Evolutionary conservation across 163 green algal genomes (phyloP).

Genomic region (Chlamydomonas reinhardtii): DNA sequence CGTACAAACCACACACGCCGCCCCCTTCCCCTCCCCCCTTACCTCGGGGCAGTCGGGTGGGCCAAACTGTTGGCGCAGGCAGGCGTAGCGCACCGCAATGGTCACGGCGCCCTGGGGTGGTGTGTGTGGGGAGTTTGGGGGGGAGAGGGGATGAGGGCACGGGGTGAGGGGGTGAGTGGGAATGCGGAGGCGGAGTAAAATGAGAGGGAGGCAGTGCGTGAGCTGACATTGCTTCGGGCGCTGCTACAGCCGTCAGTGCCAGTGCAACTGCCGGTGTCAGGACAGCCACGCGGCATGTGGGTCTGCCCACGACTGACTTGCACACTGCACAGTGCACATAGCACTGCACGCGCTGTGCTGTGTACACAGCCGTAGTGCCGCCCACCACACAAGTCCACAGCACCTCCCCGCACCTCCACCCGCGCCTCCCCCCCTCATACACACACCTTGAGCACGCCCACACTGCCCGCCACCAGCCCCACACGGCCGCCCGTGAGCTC

Average conservation of each 20-base stretch:
- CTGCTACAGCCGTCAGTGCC: no score
- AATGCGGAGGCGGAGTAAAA: no score
- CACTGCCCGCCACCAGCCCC: slow-evolving; percentile 76
- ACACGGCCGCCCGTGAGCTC: slow-evolving; percentile 91
- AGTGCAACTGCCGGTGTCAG: no score
- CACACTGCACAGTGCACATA: no score
- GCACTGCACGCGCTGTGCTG: no score
- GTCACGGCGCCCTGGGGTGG: slow-evolving; percentile 70
- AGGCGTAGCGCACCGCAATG: slow-evolving; percentile 86
- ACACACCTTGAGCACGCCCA: slow-evolving; percentile 76
- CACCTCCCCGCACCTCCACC: not conserved
- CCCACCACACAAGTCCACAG: no score
- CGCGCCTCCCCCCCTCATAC: not conserved
- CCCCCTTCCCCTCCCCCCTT: not conserved
- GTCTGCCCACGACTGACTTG: no score
- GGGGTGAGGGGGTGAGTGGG: not conserved
- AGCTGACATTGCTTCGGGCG: no score
- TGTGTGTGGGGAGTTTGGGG: not conserved
- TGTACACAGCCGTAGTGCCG: no score
- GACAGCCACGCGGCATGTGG: no score
- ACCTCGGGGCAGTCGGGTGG: slow-evolving; percentile 77
- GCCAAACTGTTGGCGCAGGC: slow-evolving; percentile 90
- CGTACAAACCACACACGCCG: no score
- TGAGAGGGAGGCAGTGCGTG: no score
- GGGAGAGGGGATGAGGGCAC: not conserved